Evolutionary conservation across 1,284 basidiomycete genomes (phyloP), one percentile per base, ranked within the genome.

Genomic region (Malassezia dermatis): DNA sequence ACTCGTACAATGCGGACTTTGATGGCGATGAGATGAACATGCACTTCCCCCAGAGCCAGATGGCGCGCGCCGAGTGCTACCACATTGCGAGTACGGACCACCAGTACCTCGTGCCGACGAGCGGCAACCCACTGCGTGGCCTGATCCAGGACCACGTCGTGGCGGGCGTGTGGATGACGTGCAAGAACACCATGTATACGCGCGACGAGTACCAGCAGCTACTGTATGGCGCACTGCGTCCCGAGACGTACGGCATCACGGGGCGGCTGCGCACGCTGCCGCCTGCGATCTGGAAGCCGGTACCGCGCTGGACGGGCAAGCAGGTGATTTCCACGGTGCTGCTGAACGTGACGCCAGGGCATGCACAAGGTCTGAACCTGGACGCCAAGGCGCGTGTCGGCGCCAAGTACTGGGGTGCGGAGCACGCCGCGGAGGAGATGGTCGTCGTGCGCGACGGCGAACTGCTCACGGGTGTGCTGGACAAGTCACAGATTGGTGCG

Each of bases 21-120:
- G 94, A 99, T 74, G 94, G 94, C 67, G 94, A 99, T 78, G 88
- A 98, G 77, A 98, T 98, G 93, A 98, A 98, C 78, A 91, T 98
- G 61, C 93, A 98, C 78, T 98, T 98, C 72, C 90, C 93, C 66
- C 93, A 94, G 77, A 89, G 88, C 66, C 84, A 90, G 65, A 81
- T 93, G 39, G 91, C 94, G 42, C 85, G 93, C 56, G 87, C 93
- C 8, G 85, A 81, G 82, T 88, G 64, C 53, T 74, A 74, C 66
- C 59, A 71, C 76, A 88, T 99, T 67, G 90, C 93, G 62, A 96
- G 96, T 76, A 98, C 91, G 21, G 91, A 98, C 77, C 94, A 95
- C 71, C 94, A 99, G 77, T 99, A 98, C 76, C 82, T 99, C 17
- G 90, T 94, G 7, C 91, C 94, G 12, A 99, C 94, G 10, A 96